Base-by-base conservation (phyloP, 2,329 filamentous ascomycete species). In the Ceratocystis alfenasii region DNA sequence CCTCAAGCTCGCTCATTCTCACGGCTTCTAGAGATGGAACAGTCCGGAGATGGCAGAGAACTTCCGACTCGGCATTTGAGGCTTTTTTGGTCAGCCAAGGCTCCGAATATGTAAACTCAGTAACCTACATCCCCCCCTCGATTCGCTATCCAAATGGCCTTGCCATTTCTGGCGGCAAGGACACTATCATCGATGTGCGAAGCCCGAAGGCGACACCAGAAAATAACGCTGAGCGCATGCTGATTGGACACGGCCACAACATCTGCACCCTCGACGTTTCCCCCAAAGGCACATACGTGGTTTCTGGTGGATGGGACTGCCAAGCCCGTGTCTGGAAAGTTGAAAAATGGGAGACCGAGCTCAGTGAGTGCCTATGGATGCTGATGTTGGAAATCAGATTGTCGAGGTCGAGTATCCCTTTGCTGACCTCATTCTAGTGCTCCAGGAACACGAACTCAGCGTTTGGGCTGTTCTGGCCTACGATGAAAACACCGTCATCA, bases 221-320 rank as follows among this genome's bases (percentile, higher is more conserved):
- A 41, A 87, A 91, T 70, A 87, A 93, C 75, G 89, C 93, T 7
- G 89, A 96, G 70, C 87, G 89, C 25, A 80, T 97, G 69, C 81
- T 99, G 8, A 79, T 96, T 63, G 93, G 94, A 12, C 94, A 99
- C 74, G 81, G 83, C 22, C 83, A 88, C 74, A 97, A 97, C 71
- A 86, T 99, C 59, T 96, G 93, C 74, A 83, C 92, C 7, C 77
- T 99, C 57, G 90, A 95, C 71, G 86, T 90, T 17, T 87, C 87
- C 63, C 83, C 87, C 0, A 82, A 86, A 67, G 87, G 87, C 1
- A 83, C 78, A 59, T 89, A 85, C 74, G 80, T 97, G 50, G 86
- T 96, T 60, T 97, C 93, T 70, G 94, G 93, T 41, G 89, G 92
- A 71, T 99, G 94, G 94, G 94, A 99, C 75, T 84, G 84, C 36